Evolutionary conservation across 805 yeast genomes (phyloP).

Genomic region (Aciculoconidium aculeatum): DNA sequence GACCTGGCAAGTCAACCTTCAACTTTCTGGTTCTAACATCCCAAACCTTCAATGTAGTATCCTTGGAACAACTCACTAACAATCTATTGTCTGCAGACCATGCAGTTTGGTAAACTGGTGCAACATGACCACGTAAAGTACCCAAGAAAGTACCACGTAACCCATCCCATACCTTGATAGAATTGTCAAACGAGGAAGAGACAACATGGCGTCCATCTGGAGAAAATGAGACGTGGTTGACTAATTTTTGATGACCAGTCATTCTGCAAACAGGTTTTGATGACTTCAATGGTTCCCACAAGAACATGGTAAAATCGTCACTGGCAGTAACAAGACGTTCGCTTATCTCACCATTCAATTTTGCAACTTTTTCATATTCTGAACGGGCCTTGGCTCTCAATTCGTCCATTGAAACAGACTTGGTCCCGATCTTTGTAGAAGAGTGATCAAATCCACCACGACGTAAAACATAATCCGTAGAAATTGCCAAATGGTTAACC

Average conservation of each 20-base stretch:
- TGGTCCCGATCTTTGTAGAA: constrained; percentile 33
- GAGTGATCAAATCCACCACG: constrained; percentile 83
- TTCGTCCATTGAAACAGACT: constrained; percentile 19
- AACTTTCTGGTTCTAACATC: constrained; percentile 82
- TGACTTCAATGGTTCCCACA: constrained; percentile 86
- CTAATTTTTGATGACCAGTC: constrained; percentile 97
- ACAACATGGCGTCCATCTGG: constrained; percentile 92
- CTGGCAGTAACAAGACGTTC: constrained; percentile 92
- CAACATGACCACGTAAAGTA: constrained; percentile 94
- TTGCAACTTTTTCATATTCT: constrained; percentile 59
- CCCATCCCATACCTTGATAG: constrained; percentile 95
- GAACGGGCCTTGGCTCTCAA: constrained; percentile 47
- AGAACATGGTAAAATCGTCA: constrained; percentile 96
- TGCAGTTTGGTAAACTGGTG: constrained; percentile 94
- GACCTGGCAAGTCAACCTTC: constrained; percentile 90
- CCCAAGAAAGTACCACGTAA: constrained; percentile 82
- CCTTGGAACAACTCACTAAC: constrained; percentile 90
- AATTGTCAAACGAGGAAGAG: constrained; percentile 92
- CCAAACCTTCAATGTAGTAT: constrained; percentile 95
- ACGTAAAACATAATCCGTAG: constrained; percentile 84
- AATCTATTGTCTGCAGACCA: constrained; percentile 96
- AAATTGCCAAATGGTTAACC: constrained; percentile 90
- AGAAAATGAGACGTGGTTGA: constrained; percentile 90
- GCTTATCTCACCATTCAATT: constrained; percentile 44
- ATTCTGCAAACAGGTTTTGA: constrained; percentile 84